Evolutionary conservation across 2,329 filamentous ascomycete genomes (phyloP).

Genomic region (Calycina marina): DNA sequence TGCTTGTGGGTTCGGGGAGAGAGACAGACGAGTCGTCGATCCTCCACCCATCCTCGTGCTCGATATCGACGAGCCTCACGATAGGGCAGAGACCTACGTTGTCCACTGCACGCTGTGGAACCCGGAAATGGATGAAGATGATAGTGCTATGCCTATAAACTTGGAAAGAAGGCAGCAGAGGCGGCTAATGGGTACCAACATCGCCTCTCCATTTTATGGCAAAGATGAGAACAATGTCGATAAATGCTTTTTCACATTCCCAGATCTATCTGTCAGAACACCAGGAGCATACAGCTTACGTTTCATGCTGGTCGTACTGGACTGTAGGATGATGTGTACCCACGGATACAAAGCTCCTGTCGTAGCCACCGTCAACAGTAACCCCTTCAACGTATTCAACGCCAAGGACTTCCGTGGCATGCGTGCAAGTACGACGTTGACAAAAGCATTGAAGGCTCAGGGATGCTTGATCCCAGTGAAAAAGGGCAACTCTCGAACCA

Average conservation of each 20-base stretch:
- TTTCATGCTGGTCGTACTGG: conserved; percentile 60
- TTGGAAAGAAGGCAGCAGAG: conserved; percentile 55
- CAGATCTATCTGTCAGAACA: conserved; percentile 66
- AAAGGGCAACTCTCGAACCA: conserved; percentile 62
- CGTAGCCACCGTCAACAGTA: conserved; percentile 41
- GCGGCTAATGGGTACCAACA: conserved; percentile 65
- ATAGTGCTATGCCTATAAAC: conserved; percentile 48
- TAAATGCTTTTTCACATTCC: conserved; percentile 77
- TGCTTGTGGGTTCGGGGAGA: conserved; percentile 71
- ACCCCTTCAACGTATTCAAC: conserved; percentile 66
- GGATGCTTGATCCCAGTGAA: conserved; percentile 77
- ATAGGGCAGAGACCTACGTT: conserved; percentile 46
- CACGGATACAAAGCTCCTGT: conserved; percentile 35
- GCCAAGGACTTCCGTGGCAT: conserved; percentile 81
- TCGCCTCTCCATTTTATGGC: conserved; percentile 63
- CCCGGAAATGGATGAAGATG: conserved; percentile 49
- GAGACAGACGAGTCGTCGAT: conserved; percentile 69
- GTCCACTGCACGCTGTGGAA: conserved; percentile 68
- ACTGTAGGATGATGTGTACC: conserved; percentile 41
- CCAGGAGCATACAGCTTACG: conserved; percentile 61
- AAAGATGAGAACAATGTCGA: conserved; percentile 58
- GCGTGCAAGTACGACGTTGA: conserved; percentile 60
- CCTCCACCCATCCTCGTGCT: conserved; percentile 73
- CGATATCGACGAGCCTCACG: conserved; percentile 42
- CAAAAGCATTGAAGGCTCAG: conserved; percentile 61